These are phyloP conservation scores for Verticillium alfalfae DNA, from an alignment of 2,329 filamentous ascomycete species.

Conservation along the genomic window DNA sequence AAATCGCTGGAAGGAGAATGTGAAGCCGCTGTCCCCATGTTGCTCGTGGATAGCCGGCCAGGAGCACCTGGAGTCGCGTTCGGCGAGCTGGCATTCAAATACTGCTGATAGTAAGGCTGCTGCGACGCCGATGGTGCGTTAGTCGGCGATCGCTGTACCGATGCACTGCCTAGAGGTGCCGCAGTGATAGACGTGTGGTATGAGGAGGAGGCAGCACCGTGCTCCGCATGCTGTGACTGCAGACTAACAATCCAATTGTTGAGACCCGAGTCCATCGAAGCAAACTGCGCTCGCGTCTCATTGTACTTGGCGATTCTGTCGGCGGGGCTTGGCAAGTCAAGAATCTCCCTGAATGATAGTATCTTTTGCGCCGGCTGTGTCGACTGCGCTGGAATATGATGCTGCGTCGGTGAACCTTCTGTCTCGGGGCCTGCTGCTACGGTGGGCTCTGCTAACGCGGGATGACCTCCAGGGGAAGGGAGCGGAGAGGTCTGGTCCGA, in stretches of 20 bases:
- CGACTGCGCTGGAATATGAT: not conserved
- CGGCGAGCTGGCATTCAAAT: constrained; percentile 41
- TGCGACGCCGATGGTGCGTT: not conserved
- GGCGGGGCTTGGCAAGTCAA: constrained; percentile 56
- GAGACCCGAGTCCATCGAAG: constrained; percentile 70
- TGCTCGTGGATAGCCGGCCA: constrained; percentile 22
- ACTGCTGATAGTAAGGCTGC: constrained; percentile 52
- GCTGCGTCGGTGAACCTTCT: constrained; percentile 10
- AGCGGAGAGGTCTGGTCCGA: constrained; percentile 27
- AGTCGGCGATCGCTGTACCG: not conserved
- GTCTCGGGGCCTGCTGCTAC: constrained; percentile 3
- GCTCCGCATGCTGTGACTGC: constrained; percentile 40
- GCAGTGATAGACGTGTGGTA: constrained; percentile 15
- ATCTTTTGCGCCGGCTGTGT: constrained; percentile 26
- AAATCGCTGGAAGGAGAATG: constrained; percentile 39
- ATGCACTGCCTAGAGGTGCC: not conserved
- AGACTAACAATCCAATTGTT: constrained; percentile 47
- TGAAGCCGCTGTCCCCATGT: constrained; percentile 26
- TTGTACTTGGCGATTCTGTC: constrained; percentile 73
- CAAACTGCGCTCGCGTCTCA: constrained; percentile 65
- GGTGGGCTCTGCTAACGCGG: constrained; percentile 14
- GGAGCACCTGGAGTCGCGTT: constrained; percentile 22
- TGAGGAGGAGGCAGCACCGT: constrained; percentile 29
- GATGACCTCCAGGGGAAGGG: constrained; percentile 32
- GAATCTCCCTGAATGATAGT: constrained; percentile 70